Base-by-base conservation (phyloP, 2,329 filamentous ascomycete genomes). In the Trichoderma hamatum region DNA sequence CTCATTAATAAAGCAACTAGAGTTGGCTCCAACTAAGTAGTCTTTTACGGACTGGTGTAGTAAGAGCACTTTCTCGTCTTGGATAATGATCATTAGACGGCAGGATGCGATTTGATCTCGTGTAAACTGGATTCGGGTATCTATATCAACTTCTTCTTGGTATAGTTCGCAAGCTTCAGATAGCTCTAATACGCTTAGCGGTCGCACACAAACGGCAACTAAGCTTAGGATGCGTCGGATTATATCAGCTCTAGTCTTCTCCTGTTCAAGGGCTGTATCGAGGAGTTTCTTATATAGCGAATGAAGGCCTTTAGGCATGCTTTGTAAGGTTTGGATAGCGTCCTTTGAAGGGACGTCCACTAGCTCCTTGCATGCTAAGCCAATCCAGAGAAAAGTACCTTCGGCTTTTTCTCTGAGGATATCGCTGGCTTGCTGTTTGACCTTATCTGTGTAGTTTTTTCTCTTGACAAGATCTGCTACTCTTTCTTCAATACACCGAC, bases 311-410 rank as follows among this genome's bases (percentile, higher is more conserved):
- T 66, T 71, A 16, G 74, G 74, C 11, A 76, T 51, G n/a, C 36
- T 64, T 55, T 73, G 63, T 9, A 74, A 67, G 11, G 46, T 51
- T 56, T 69, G 46, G 30, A 75, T 60, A 21, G 72, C 73, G 30
- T 76, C 63, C 28, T 74, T 74, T 6, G 72, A 73, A 28, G 67
- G 64, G 30, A 71, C 49, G 13, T 59, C 43, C 21, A 72, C 69
- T 1, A 76, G 70, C 32, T 73, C 73, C 54, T 70, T 54, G 32
- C 74, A 74, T 14, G 72, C 74, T 28, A 72, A 70, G 32, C 72
- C 72, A 26, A 75, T 66, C 73, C 73, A 76, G 14, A 76, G 69
- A 26, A 76, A 76, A 14, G 69, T 76, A 10, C 71, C 70, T 56
- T 72, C 71, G 5, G 72, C 71, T 49, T 73, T 76, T 16, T 70